Evolutionary conservation across 2,329 filamentous ascomycete species (phyloP), one percentile per base, ranked within the genome.

Genomic region (Trichophyton rubrum): DNA sequence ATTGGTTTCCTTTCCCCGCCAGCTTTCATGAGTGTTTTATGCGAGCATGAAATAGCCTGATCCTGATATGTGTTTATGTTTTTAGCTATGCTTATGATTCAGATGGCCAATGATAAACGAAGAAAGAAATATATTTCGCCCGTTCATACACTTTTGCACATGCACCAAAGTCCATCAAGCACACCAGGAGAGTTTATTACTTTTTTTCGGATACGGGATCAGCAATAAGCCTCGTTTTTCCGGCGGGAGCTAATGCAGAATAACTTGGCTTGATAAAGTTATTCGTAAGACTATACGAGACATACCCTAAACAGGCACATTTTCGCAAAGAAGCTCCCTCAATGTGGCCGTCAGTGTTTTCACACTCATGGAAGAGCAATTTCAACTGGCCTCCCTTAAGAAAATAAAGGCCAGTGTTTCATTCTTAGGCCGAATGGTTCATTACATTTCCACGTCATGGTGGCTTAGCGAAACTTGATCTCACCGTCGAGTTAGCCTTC

Each of bases 11-110:
- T 22, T 47, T 15, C 9, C 20, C 43, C 17, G 7, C 7, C 20
- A 38, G 33, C 20, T 8, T 13, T 5, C 43, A 13, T 24, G 27
- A 33, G 22, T 33, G 20, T n/a, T 53, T 30, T 53, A 30, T 33
- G n/a, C 17, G n/a, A 33, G 11, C 22, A 53, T 53, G 24, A 33
- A 22, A 30, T 33, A 51, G 49, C 49, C 49, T 47, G 43, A 47
- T 47, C 24, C 49, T 22, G 43, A 47, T 47, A 47, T 47, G 43
- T 47, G 43, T 24, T 45, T 47, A 47, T 24, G 43, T 47, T 47
- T 47, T 47, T 53, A 53, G 49, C 27, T 53, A 53, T 53, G 49
- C 27, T 53, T 53, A 53, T 53, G 49, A 53, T 30, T 22, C 49
- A 15, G 49, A 53, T 33, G 22, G 20, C 33, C 47, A 30, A 53